A percentile compares a stretch with the other conserved stretches of the same genome.
phyloP scores from a whole-genome alignment of 1,139 yeast genomes.

The Hansenula sp. region DNA sequence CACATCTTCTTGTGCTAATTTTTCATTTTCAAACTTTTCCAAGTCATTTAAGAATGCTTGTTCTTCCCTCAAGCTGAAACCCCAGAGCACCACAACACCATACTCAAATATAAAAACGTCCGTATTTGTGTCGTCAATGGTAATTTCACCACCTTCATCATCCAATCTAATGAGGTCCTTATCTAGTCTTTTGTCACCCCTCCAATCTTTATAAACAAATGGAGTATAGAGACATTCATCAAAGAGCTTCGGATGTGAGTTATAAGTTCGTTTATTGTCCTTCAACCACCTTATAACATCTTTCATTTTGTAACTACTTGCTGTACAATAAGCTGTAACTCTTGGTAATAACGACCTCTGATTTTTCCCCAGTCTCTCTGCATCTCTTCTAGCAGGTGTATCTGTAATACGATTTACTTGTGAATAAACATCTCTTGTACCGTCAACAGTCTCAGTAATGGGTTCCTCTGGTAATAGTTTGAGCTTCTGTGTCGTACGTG shows the following conservation, averaged over 20 bases:
- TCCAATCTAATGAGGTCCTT: constrained; percentile 63
- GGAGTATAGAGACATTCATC: constrained; percentile 95
- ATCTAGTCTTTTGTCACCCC: constrained; percentile 44
- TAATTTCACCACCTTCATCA: constrained; percentile 94
- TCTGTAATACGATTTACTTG: constrained; percentile 84
- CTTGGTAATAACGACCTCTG: constrained; percentile 82
- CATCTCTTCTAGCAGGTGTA: constrained; percentile 90
- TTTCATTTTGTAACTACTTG: constrained; percentile 86
- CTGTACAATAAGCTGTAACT: constrained; percentile 94
- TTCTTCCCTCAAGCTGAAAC: constrained; percentile 81
- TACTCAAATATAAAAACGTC: constrained; percentile 89
- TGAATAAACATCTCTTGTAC: constrained; percentile 61
- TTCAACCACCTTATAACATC: constrained; percentile 82
- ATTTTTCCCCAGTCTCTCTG: constrained; percentile 86
- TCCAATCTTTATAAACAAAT: constrained; percentile 77
- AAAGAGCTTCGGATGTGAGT: constrained; percentile 79
- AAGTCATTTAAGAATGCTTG: constrained; percentile 75
- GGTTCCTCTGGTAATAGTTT: constrained; percentile 85
- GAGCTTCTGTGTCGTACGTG: constrained; percentile 82
- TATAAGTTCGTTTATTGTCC: constrained; percentile 68
- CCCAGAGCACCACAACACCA: constrained; percentile 96
- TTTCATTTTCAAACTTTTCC: constrained; percentile 86
- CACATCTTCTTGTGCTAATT: constrained; percentile 83
- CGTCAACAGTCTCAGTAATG: constrained; percentile 31
- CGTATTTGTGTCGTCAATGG: constrained; percentile 63